A percentile compares a stretch with the other conserved stretches of the same genome.
phyloP scores from a whole-genome alignment of 306 rosid genomes.

The Senna tora region DNA sequence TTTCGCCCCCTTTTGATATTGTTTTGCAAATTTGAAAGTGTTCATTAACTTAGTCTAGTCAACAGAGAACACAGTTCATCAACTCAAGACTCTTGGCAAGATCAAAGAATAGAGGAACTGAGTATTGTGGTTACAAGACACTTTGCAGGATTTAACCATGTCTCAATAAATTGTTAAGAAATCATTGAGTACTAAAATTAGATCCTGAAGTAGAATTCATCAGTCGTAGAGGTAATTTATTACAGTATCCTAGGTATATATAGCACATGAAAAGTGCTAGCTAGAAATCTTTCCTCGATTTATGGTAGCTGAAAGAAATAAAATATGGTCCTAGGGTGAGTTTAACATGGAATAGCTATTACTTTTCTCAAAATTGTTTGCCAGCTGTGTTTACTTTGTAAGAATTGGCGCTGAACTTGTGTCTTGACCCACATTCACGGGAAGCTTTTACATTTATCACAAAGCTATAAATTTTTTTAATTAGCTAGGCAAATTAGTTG shows the following conservation, averaged over 20 bases:
- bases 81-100: neutral
- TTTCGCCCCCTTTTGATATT: neutral
- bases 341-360: neutral
- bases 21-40: neutral
- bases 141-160: slow-evolving; percentile 2
- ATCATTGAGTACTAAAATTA: neutral
- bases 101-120: slow-evolving; percentile 6
- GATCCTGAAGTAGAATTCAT: slow-evolving; percentile 5
- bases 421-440: neutral
- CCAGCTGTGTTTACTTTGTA: neutral
- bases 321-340: neutral
- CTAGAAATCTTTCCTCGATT: neutral
- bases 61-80: neutral
- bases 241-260: neutral
- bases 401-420: neutral
- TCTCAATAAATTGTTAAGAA: neutral
- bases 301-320: neutral
- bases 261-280: neutral
- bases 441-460: neutral
- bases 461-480: neutral
- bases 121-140: neutral
- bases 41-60: neutral
- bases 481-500: neutral
- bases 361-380: neutral
- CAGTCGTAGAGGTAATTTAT: neutral